Base-by-base conservation (phyloP, 495 filamentous ascomycete genomes). In the Lineolata rhizophorae region DNA sequence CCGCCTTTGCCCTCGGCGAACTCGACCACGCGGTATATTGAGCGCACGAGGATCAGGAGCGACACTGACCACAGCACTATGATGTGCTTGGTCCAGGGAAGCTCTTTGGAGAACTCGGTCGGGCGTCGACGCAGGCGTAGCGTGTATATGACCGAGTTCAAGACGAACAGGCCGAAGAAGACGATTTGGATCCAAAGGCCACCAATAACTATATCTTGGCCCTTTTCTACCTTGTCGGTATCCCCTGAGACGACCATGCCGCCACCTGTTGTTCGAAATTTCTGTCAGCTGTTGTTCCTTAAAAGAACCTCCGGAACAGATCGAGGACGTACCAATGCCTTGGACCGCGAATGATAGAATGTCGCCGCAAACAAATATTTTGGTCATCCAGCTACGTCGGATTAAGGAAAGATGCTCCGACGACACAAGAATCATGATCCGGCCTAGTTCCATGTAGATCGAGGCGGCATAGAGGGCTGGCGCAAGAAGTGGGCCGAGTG, bases 1-100 rank as follows among this genome's bases (percentile, higher is more conserved):
- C 45, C 43, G n/a, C 20, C 28, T 20, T 41, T 24, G 18, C 45
- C 45, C 24, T 41, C 29, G 9, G 42, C 6, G 18, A 56, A 61
- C 41, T 63, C 53, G 15, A 62, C 45, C 19, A 51, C 50, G 13
- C 60, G 34, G 10, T 60, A 51, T 13, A 62, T 33, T 34, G 51
- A 57, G 8, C 60, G 41, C 4, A 60, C 37, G 24, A 59, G 48
- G 31, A 62, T 43, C 3, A 51, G 43, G 16, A 40, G 29, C 42
- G 53, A 56, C 5, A 45, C 45, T 10, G 46, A 37, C 39, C 60
- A 61, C 9, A 63, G 41, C 14, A 40, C 46, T 37, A 46, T 43
- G 48, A 63, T 54, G 22, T 45, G 42, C 35, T 32, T 39, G 27
- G n/a, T 35, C 43, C 43, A 48, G 3, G 43, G 41, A 6, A 40